Conservation (phyloP, 2,329 filamentous ascomycete genomes). For the Diaporthe vexans region DNA sequence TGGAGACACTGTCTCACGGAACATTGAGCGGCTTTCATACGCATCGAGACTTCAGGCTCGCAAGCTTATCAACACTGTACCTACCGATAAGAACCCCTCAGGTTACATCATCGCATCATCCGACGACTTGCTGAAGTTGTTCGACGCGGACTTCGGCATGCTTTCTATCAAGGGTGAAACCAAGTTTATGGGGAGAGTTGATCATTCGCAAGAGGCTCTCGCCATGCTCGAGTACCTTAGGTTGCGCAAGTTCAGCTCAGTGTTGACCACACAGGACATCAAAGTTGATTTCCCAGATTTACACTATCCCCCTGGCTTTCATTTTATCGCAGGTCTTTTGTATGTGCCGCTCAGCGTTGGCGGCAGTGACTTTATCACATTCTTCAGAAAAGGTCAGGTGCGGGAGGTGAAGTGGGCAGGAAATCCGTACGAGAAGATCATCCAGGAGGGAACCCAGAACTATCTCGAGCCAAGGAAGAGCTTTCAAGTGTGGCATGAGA, state of each 20-base stretch:
- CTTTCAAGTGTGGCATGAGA: conserved; percentile 87
- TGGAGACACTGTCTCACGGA: conserved; percentile 87
- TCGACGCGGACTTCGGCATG: conserved; percentile 89
- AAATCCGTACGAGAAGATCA: conserved; percentile 85
- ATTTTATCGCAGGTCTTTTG: conserved; percentile 81
- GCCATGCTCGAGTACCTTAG: conserved; percentile 88
- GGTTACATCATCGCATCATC: conserved; percentile 93
- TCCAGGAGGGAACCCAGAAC: conserved; percentile 79
- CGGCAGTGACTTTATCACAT: conserved; percentile 89
- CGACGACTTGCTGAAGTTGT: conserved; percentile 85
- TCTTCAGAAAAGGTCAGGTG: conserved; percentile 84
- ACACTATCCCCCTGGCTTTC: conserved; percentile 83
- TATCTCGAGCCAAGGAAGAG: conserved; percentile 84
- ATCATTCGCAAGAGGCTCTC: conserved; percentile 85
- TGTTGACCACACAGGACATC: conserved; percentile 84
- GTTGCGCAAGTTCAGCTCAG: conserved; percentile 80
- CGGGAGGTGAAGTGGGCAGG: conserved; percentile 88
- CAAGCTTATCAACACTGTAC: conserved; percentile 88
- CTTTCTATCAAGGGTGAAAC: conserved; percentile 90
- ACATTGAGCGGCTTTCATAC: conserved; percentile 90
- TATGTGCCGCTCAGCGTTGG: conserved; percentile 84
- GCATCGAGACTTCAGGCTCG: conserved; percentile 86
- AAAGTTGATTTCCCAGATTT: conserved; percentile 84
- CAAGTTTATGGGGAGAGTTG: conserved; percentile 82
- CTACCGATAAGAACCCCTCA: conserved; percentile 84